These are phyloP conservation scores for Amphirosellinia nigrospora DNA, from an alignment of 495 filamentous ascomycete species.

Conservation along the genomic window DNA sequence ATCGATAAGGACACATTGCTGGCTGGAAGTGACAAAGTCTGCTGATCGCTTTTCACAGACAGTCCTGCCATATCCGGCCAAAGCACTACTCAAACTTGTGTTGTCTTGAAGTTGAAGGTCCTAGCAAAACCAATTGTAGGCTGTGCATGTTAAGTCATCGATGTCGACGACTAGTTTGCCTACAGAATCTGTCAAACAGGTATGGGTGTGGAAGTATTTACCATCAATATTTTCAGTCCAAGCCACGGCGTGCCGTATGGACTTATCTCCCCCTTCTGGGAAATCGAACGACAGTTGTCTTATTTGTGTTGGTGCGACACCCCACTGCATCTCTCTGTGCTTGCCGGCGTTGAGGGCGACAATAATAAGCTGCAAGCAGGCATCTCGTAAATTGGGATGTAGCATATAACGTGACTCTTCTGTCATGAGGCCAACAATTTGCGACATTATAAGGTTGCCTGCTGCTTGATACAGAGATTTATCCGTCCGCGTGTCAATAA, in stretches of 20 bases:
- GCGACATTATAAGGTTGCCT: neutral
- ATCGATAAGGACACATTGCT: constrained; percentile 9
- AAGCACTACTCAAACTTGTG: neutral
- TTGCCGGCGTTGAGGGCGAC: neutral
- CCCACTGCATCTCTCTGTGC: constrained; percentile 3
- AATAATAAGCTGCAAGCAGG: constrained; percentile 8
- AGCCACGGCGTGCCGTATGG: constrained; percentile 8
- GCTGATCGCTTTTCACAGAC: neutral
- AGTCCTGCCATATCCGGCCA: neutral
- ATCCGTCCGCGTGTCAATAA: constrained; percentile 7
- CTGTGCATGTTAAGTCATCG: constrained; percentile 27
- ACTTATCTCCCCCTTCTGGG: neutral
- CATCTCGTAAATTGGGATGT: neutral
- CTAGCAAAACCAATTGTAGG: constrained; percentile 23
- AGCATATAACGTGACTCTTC: constrained; percentile 10
- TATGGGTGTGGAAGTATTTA: constrained; percentile 28
- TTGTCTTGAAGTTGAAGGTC: neutral
- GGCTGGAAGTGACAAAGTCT: neutral
- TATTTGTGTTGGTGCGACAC: constrained; percentile 11
- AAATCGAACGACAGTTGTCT: constrained; percentile 5
- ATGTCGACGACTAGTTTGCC: constrained; percentile 27
- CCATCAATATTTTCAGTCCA: constrained; percentile 23
- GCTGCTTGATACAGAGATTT: neutral
- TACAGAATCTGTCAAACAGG: constrained; percentile 14
- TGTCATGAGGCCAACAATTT: neutral